Evolutionary conservation across 768 basidiomycete species (phyloP).

Genomic region (Tylopilus sp.): DNA sequence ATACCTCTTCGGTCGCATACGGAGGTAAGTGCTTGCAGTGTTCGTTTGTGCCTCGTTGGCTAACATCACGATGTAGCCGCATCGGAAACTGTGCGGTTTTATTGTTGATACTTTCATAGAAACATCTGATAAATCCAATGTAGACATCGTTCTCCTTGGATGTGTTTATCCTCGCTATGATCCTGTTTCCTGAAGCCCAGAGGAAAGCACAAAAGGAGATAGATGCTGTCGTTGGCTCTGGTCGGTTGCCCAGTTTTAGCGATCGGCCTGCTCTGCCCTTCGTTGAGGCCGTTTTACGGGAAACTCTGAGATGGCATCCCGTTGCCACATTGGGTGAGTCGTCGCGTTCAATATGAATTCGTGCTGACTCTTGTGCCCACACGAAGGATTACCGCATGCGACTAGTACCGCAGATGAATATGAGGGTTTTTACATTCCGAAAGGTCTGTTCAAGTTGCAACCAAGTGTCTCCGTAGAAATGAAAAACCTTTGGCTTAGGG

Average conservation of each 20-base stretch:
- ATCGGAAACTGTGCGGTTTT: constrained; percentile 25
- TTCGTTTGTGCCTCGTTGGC: neutral
- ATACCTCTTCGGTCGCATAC: constrained; percentile 23
- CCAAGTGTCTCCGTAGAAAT: neutral
- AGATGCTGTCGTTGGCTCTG: constrained; percentile 18
- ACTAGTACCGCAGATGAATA: constrained; percentile 22
- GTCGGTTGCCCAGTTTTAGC: constrained; percentile 20
- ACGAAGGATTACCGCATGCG: constrained; percentile 22
- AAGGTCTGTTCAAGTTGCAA: constrained; percentile 15
- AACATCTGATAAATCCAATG: neutral
- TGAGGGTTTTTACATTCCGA: constrained; percentile 22
- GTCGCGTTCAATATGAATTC: neutral
- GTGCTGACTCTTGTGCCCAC: neutral
- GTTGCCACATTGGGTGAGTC: constrained; percentile 19
- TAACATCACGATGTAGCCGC: constrained; percentile 18
- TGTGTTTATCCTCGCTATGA: constrained; percentile 29
- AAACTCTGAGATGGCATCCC: constrained; percentile 25
- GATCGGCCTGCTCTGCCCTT: constrained; percentile 25
- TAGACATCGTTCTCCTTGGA: constrained; percentile 22
- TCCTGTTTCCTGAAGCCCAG: constrained; percentile 24
- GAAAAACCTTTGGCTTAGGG: constrained; percentile 8
- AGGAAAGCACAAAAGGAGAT: constrained; percentile 25
- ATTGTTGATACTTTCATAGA: neutral
- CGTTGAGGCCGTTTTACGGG: constrained; percentile 22
- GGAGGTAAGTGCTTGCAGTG: constrained; percentile 11